Evolutionary conservation across 192 early-diverging fungal species (phyloP).

Genomic region (Haplosporangium gracile): DNA sequence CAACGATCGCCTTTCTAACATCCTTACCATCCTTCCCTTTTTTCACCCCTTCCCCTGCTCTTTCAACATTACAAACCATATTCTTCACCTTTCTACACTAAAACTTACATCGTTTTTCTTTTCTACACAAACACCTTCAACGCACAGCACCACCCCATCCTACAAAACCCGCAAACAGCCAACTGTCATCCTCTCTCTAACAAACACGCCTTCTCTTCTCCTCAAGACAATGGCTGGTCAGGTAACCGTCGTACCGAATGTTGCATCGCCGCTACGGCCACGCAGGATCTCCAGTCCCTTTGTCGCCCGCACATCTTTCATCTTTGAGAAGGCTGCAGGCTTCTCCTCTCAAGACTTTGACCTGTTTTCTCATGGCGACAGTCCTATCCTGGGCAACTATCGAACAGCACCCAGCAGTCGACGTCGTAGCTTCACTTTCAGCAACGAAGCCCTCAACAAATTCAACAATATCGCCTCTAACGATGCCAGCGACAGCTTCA

Average conservation of each 20-base stretch:
- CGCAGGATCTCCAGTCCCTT: constrained; percentile 21
- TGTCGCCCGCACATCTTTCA: background rate
- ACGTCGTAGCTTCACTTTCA: background rate
- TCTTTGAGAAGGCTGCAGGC: constrained; percentile 5
- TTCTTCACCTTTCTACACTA: background rate
- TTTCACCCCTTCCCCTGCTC: background rate
- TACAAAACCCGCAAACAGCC: no score
- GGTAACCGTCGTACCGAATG: constrained; percentile 6
- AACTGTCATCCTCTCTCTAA: no score
- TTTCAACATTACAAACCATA: background rate
- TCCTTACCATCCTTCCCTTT: background rate
- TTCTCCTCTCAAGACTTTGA: background rate
- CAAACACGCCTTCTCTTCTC: no score
- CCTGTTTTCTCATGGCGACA: background rate
- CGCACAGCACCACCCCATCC: no score
- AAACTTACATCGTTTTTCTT: background rate
- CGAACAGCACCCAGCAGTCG: background rate
- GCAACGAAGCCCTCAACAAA: background rate
- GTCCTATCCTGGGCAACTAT: background rate
- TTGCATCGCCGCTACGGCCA: constrained; percentile 14
- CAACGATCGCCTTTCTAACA: background rate
- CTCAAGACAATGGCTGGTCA: background rate
- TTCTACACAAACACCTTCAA: no score
- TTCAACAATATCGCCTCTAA: background rate
- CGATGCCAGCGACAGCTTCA: background rate